Conservation (phyloP, 2,329 filamentous ascomycete species). For the Myriosclerotinia duriaeana region DNA sequence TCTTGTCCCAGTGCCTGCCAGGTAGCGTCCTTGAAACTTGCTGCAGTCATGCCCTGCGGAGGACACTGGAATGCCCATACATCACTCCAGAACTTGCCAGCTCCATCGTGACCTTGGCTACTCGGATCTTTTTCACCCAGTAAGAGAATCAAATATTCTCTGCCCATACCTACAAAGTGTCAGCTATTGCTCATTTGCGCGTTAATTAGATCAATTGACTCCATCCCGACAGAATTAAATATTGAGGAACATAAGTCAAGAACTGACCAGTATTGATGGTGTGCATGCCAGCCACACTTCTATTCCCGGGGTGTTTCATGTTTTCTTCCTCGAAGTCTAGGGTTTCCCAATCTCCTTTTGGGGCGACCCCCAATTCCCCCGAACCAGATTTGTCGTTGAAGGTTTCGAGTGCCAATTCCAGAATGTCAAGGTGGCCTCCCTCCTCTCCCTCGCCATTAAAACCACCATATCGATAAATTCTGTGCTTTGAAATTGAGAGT, state of each 20-base stretch:
- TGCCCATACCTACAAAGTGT: constrained; percentile 45
- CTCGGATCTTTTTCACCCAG: constrained; percentile 58
- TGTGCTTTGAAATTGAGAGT: constrained; percentile 62
- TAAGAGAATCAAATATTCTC: constrained; percentile 61
- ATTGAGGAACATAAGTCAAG: not conserved
- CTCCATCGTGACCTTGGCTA: constrained; percentile 49
- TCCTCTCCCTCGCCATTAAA: constrained; percentile 70
- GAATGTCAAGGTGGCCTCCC: constrained; percentile 69
- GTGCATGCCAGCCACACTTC: constrained; percentile 56
- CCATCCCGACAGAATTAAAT: not conserved
- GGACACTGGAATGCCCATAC: constrained; percentile 65
- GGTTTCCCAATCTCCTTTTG: constrained; percentile 56
- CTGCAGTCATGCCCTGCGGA: constrained; percentile 53
- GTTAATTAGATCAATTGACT: not conserved
- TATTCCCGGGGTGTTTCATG: constrained; percentile 51
- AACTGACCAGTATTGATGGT: constrained; percentile 52
- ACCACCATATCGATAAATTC: constrained; percentile 77
- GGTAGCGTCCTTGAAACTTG: constrained; percentile 56
- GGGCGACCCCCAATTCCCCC: constrained; percentile 52
- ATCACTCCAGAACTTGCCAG: constrained; percentile 57
- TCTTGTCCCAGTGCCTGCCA: constrained; percentile 52
- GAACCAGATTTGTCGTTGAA: constrained; percentile 52
- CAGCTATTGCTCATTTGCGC: not conserved
- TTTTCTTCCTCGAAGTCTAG: constrained; percentile 47
- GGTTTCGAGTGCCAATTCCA: constrained; percentile 57